Base-by-base conservation (phyloP, 768 basidiomycete genomes). In the Tylopilus subfusipes region DNA sequence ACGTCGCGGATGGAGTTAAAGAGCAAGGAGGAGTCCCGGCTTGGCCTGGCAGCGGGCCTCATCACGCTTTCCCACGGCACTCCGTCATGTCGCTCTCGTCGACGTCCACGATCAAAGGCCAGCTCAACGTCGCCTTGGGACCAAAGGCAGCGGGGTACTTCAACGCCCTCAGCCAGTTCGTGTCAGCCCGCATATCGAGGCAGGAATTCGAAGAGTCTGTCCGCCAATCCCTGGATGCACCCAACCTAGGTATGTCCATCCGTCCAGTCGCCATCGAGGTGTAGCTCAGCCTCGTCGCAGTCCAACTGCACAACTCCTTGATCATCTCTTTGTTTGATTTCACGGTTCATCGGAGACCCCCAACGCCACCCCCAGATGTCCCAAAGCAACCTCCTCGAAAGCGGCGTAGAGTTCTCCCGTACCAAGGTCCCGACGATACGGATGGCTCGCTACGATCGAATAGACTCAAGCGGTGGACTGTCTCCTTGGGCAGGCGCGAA, bases 311-410 rank as follows among this genome's bases (percentile, higher is more conserved):
- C 66, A 93, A 93, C 68, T 84, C 90, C 12, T 76, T 93, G 30
- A 84, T 93, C 33, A 90, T 92, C 29, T 90, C 90, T 2, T 70
- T 93, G 16, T 89, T 92, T 57, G 89, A 90, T 68, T 86, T 86
- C 22, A 88, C 88, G 2, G 82, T 82, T 0, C 82, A 86, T 60
- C 82, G 85, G 60, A 80, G 86, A 39, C 82, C 82, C 2, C 80
- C 81, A 0, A 83, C 87, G 1, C 85, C 87, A 5, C 82, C 83
- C 1, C 78, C 79, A n/a, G 73, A 84, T 36, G 65, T 75, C 2
- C 79, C 85, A 10, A 87, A 86, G 60, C 79, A 78, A 7, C 76
- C 83, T 13, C 74, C 80, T 12, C 86, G 88, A 59, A 88, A 90
- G 54, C 81, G 87, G 40, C 79, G 86, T n/a, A 78, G 82, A 27